Percentiles rank a stretch among this genome's conserved stretches.
Conservation (phyloP, 1,284 basidiomycete genomes). For the Laetiporus sulphureus region DNA sequence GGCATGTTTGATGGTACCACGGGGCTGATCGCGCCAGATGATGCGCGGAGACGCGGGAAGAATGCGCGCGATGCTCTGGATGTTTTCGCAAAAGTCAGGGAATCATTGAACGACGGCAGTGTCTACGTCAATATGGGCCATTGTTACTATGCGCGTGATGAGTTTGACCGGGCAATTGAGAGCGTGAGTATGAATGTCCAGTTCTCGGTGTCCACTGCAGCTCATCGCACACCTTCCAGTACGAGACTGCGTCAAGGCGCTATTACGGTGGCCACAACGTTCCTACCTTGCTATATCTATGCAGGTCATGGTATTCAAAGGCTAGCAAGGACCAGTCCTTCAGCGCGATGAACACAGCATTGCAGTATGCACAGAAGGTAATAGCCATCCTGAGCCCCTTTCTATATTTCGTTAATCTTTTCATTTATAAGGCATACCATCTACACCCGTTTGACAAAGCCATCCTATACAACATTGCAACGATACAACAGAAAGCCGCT, state of each 20-base stretch:
- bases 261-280: constrained; percentile 70
- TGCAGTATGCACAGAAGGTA: constrained; percentile 76
- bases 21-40: constrained; percentile 44
- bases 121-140: constrained; percentile 95
- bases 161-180: constrained; percentile 91
- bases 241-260: constrained; percentile 78
- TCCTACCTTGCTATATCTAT: constrained; percentile 73
- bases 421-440: constrained; percentile 60
- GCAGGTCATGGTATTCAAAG: constrained; percentile 88
- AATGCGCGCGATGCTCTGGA: constrained; percentile 81
- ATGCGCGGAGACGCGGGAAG: constrained; percentile 55
- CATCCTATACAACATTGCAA: constrained; percentile 88
- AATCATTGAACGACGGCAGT: constrained; percentile 78
- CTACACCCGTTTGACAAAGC: constrained; percentile 83
- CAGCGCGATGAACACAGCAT: constrained; percentile 69
- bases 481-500: constrained; percentile 92
- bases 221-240: constrained; percentile 39
- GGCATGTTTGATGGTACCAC: constrained; percentile 53
- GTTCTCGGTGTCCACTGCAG: too few relatives aligned
- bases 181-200: constrained; percentile 55
- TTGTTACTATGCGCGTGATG: constrained; percentile 85
- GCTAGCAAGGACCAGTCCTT: constrained; percentile 84
- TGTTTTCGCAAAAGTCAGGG: constrained; percentile 83
- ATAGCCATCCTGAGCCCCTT: background rate
- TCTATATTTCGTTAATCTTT: constrained; percentile 1